Percentiles rank a stretch among this genome's conserved stretches.
Conservation (phyloP, 2,329 filamentous ascomycete genomes). For the Periconia macrospinosa region DNA sequence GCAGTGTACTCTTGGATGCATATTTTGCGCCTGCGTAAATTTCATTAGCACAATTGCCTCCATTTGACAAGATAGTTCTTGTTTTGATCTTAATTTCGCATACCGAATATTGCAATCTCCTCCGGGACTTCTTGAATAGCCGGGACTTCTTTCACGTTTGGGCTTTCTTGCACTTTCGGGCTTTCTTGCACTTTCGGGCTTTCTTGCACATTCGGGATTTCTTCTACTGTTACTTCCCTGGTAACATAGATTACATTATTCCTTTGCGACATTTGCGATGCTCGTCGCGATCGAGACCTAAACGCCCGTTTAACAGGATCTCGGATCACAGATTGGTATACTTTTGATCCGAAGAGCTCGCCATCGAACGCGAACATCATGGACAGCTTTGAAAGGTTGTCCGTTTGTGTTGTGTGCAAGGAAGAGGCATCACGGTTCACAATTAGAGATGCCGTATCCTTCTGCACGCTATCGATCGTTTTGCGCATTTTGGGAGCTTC, state of each 20-base stretch:
- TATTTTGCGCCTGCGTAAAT: neutral
- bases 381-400: conserved; percentile 15
- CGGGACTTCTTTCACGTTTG: no score
- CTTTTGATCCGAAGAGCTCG: conserved; percentile 8
- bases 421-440: conserved; percentile 11
- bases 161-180: no score
- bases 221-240: no score
- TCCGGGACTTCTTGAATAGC: no score
- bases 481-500: conserved; percentile 6
- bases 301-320: conserved; percentile 5
- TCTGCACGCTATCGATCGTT: neutral
- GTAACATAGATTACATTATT: no score
- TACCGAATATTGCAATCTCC: no score
- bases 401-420: conserved; percentile 4
- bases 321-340: conserved; percentile 8
- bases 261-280: no score
- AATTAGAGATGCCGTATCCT: conserved; percentile 11
- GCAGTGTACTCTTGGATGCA: neutral
- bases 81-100: no score
- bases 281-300: no score
- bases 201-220: no score
- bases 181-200: no score
- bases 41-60: neutral
- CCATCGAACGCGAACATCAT: conserved; percentile 14
- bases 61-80: no score